These are phyloP conservation scores for Puccinia horiana DNA, from an alignment of 1,284 basidiomycete species.

Conservation along the genomic window DNA sequence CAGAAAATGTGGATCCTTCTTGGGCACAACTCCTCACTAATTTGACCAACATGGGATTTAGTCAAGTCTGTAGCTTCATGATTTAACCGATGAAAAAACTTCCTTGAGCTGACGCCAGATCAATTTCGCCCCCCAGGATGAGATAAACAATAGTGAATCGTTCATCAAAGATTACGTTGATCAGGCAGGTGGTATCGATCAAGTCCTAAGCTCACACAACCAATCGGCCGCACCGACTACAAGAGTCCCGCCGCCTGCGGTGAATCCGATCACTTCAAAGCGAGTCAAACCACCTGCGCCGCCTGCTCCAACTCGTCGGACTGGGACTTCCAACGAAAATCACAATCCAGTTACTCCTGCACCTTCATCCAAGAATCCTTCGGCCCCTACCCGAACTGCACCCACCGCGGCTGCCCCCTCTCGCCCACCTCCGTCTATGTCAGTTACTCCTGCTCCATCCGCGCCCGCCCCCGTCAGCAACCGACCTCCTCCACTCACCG, in stretches of 20 bases:
- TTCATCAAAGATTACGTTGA: conserved; percentile 85
- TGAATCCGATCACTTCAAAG: conserved; percentile 14
- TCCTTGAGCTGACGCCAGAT: neutral
- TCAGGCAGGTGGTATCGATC: conserved; percentile 61
- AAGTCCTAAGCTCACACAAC: conserved; percentile 62
- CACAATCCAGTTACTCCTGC: conserved; percentile 54
- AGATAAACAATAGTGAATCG: conserved; percentile 75
- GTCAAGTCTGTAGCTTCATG: conserved; percentile 15
- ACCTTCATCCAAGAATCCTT: conserved; percentile 54
- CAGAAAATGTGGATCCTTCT: conserved; percentile 84
- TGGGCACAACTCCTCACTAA: conserved; percentile 79
- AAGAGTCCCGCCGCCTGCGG: conserved; percentile 17
- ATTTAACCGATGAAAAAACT: neutral
- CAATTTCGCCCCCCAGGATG: conserved; percentile 53
- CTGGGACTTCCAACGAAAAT: neutral
- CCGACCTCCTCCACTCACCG: conserved; percentile 2
- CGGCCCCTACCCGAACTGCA: conserved; percentile 44
- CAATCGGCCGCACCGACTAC: conserved; percentile 52
- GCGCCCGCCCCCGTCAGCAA: neutral
- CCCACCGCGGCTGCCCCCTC: conserved; percentile 9
- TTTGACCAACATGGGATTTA: conserved; percentile 68
- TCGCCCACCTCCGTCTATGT: conserved; percentile 15
- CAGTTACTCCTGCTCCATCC: conserved; percentile 11
- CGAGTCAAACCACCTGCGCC: conserved; percentile 14
- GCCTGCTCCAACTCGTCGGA: neutral